A percentile compares a stretch with the other conserved stretches of the same genome.
phyloP scores from a whole-genome alignment of 192 early-diverging fungal genomes.

The Coemansia sp. region DNA sequence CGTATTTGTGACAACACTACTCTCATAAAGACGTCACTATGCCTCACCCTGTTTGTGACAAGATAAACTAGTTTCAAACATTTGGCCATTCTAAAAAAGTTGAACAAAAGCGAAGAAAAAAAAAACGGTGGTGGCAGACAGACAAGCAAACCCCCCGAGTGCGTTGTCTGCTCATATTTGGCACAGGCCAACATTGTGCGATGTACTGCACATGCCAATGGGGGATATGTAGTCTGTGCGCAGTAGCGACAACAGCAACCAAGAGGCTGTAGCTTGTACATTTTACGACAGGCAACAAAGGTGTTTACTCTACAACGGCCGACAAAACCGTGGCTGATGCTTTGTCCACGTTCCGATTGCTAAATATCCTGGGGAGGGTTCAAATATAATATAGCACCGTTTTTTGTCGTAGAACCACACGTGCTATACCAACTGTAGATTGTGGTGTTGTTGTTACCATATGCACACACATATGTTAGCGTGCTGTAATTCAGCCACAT shows the following conservation, averaged over 20 bases:
- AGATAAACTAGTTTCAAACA: background rate
- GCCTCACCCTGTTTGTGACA: background rate
- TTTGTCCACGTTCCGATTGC: too few relatives aligned
- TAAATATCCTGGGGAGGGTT: too few relatives aligned
- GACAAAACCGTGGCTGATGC: background rate
- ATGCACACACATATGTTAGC: background rate
- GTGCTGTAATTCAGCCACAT: background rate
- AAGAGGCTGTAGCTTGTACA: background rate
- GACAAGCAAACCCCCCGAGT: background rate
- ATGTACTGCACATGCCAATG: background rate
- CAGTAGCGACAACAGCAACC: slow-evolving; percentile 1
- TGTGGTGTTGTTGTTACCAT: background rate
- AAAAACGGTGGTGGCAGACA: background rate
- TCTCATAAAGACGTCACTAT: background rate
- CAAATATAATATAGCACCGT: too few relatives aligned
- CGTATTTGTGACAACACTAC: background rate
- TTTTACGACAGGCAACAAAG: too few relatives aligned
- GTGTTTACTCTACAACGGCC: too few relatives aligned
- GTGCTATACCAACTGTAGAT: too few relatives aligned
- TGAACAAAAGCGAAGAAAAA: too few relatives aligned
- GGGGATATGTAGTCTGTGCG: background rate
- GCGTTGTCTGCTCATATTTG: background rate
- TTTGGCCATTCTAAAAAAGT: background rate
- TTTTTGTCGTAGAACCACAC: too few relatives aligned
- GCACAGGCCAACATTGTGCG: slow-evolving; percentile 7